phyloP scores from a whole-genome alignment of 805 yeast genomes.

The Saturnispora saitoi region DNA sequence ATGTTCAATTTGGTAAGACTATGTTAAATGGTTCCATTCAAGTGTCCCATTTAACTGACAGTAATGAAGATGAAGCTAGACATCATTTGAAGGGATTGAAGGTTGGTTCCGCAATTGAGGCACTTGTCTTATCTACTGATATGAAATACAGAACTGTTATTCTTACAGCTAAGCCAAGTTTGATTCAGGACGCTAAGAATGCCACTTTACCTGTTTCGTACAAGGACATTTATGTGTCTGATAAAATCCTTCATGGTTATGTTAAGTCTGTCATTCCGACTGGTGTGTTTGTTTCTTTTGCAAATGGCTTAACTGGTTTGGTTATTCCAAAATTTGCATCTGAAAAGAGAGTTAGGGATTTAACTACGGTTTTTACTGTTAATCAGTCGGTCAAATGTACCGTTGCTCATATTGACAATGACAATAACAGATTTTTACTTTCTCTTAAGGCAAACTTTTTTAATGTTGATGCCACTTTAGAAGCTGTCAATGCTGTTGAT shows the following conservation, averaged over 20 bases:
- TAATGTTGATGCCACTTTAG: slow-evolving; percentile 15
- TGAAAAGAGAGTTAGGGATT: slow-evolving; percentile 43
- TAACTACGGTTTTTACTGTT: slow-evolving; percentile 44
- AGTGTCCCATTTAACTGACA: slow-evolving; percentile 71
- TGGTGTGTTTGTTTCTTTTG: slow-evolving; percentile 81
- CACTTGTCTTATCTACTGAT: slow-evolving; percentile 63
- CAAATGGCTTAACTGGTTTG: slow-evolving; percentile 72
- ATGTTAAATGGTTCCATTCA: slow-evolving; percentile 62
- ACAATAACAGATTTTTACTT: slow-evolving; percentile 60
- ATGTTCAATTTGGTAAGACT: slow-evolving; percentile 49
- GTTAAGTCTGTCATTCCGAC: slow-evolving; percentile 67
- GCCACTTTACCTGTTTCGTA: slow-evolving; percentile 49
- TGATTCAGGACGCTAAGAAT: slow-evolving; percentile 54
- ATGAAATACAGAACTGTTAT: slow-evolving; percentile 49
- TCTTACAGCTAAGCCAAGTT: slow-evolving; percentile 54
- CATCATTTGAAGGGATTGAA: slow-evolving; percentile 50
- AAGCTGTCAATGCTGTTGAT: slow-evolving; percentile 54
- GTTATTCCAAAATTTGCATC: slow-evolving; percentile 67
- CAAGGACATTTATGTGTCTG: slow-evolving; percentile 46
- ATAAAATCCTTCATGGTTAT: slow-evolving; percentile 54
- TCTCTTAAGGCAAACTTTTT: slow-evolving; percentile 32
- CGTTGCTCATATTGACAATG: slow-evolving; percentile 61
- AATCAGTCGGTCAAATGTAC: slow-evolving; percentile 67
- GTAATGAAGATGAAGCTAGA: slow-evolving; percentile 64
- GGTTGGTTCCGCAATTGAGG: slow-evolving; percentile 53